Percentiles rank a stretch among this genome's conserved stretches.
phyloP scores from a whole-genome alignment of 176 grass and related monocot species.

The Panicum miliaceum region DNA sequence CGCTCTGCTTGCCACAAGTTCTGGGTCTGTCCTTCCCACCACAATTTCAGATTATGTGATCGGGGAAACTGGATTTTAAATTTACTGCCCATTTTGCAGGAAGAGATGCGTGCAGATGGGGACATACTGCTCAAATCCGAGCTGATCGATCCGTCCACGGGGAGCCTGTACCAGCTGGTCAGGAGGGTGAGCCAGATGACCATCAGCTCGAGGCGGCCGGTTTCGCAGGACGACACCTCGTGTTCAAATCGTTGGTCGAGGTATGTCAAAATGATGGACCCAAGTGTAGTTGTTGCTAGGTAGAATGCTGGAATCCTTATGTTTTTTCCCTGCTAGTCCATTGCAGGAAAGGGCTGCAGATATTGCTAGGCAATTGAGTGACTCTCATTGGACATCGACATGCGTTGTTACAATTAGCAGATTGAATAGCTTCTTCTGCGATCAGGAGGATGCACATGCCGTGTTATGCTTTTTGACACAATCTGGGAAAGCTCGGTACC shows the following conservation, averaged over 20 bases:
- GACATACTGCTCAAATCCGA: constrained; percentile 66
- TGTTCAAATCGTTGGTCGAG: constrained; percentile 64
- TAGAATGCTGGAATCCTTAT: not conserved
- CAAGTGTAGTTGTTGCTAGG: not conserved
- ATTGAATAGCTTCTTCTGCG: constrained; percentile 58
- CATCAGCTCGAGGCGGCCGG: constrained; percentile 38
- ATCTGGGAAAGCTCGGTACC: constrained; percentile 56
- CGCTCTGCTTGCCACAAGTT: constrained; percentile 68
- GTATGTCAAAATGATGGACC: constrained; percentile 26
- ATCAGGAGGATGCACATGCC: constrained; percentile 44
- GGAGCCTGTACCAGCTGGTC: constrained; percentile 54
- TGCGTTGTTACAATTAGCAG: constrained; percentile 62
- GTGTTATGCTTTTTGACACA: constrained; percentile 49
- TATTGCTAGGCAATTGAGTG: constrained; percentile 46
- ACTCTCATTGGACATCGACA: constrained; percentile 61
- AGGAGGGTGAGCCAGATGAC: constrained; percentile 52
- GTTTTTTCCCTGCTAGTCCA: constrained; percentile 6
- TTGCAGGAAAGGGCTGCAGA: constrained; percentile 55
- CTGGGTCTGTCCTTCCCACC: constrained; percentile 48
- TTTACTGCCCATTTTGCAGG: constrained; percentile 46
- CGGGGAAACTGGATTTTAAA: not conserved
- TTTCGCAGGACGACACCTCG: constrained; percentile 55
- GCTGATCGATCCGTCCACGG: constrained; percentile 59
- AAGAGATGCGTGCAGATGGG: constrained; percentile 68
- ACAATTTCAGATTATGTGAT: not conserved